phyloP scores from a whole-genome alignment of 495 filamentous ascomycete genomes.

The Platismatia glauca region DNA sequence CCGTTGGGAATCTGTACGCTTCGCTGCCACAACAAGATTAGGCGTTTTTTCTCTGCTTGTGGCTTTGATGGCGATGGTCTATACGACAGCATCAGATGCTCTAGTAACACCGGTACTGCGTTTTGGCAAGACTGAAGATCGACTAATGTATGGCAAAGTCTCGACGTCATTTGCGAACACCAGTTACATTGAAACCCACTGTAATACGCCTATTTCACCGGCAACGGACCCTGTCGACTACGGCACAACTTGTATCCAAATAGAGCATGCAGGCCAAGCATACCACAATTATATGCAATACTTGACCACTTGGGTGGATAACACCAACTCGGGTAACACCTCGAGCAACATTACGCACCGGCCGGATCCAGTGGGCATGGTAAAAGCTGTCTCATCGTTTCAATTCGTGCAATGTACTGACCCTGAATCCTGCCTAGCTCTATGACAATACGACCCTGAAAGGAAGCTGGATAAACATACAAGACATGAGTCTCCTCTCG shows the following conservation, averaged over 20 bases:
- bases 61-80: constrained; percentile 55
- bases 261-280: constrained; percentile 54
- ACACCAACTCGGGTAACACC: constrained; percentile 1
- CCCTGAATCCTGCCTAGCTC: constrained; percentile 2
- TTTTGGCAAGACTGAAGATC: constrained; percentile 37
- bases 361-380: constrained; percentile 15
- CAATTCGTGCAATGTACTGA: background rate
- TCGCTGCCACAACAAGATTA: constrained; percentile 50
- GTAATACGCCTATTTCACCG: constrained; percentile 48
- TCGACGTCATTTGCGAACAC: constrained; percentile 23
- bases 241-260: constrained; percentile 49
- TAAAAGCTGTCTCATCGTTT: background rate
- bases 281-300: constrained; percentile 27
- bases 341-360: constrained; percentile 5
- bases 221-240: constrained; percentile 29
- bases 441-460: constrained; percentile 20
- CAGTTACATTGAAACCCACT: constrained; percentile 26
- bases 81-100: constrained; percentile 65
- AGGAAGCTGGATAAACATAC: constrained; percentile 19
- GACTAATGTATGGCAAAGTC: constrained; percentile 46
- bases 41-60: constrained; percentile 50
- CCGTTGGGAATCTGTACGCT: constrained; percentile 51
- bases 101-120: constrained; percentile 60
- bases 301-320: constrained; percentile 12
- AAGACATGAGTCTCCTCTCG: constrained; percentile 40